These are phyloP conservation scores for Phytophthora melonis DNA, from an alignment of 352 stramenopile genomes.

Conservation along the genomic window DNA sequence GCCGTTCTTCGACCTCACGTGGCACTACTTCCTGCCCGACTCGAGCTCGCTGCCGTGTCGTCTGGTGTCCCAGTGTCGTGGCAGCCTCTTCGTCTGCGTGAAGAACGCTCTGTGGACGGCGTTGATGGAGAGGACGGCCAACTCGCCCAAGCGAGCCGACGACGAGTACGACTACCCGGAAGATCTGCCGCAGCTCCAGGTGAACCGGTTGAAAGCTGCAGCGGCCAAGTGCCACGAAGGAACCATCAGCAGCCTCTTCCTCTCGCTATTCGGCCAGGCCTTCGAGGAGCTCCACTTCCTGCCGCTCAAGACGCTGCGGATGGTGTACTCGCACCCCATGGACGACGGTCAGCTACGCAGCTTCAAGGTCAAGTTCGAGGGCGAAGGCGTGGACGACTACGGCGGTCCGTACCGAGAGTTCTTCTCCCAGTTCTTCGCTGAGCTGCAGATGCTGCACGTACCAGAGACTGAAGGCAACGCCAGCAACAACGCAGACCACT, in stretches of 20 bases:
- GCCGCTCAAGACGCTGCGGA: slow-evolving; percentile 73
- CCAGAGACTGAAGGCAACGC: slow-evolving; percentile 11
- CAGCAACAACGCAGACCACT: slow-evolving; percentile 6
- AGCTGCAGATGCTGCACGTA: slow-evolving; percentile 61
- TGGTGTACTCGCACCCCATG: slow-evolving; percentile 94
- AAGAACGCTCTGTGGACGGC: slow-evolving; percentile 83
- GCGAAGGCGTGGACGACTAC: slow-evolving; percentile 95
- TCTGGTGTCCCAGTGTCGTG: slow-evolving; percentile 71
- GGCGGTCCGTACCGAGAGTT: slow-evolving; percentile 95
- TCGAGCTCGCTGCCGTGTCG: slow-evolving; percentile 43
- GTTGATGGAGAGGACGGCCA: slow-evolving; percentile 81
- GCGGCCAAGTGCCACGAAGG: too few species aligned
- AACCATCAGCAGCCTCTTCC: slow-evolving; percentile 73
- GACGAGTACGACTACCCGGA: slow-evolving; percentile 95
- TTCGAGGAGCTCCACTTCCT: slow-evolving; percentile 91
- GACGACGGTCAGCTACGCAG: slow-evolving; percentile 90
- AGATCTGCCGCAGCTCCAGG: slow-evolving; percentile 81
- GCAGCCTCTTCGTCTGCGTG: slow-evolving; percentile 76
- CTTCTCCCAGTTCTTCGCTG: slow-evolving; percentile 88
- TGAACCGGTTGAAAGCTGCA: slow-evolving; percentile 90
- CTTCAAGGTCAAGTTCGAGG: slow-evolving; percentile 96
- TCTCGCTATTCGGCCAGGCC: slow-evolving; percentile 86
- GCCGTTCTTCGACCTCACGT: slow-evolving; percentile 83
- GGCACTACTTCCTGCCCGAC: slow-evolving; percentile 67
- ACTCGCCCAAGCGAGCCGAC: slow-evolving; percentile 79